Evolutionary conservation across 345 rosid species (phyloP), one percentile per base, ranked within the genome.

Genomic region (Sisymbrium irio): DNA sequence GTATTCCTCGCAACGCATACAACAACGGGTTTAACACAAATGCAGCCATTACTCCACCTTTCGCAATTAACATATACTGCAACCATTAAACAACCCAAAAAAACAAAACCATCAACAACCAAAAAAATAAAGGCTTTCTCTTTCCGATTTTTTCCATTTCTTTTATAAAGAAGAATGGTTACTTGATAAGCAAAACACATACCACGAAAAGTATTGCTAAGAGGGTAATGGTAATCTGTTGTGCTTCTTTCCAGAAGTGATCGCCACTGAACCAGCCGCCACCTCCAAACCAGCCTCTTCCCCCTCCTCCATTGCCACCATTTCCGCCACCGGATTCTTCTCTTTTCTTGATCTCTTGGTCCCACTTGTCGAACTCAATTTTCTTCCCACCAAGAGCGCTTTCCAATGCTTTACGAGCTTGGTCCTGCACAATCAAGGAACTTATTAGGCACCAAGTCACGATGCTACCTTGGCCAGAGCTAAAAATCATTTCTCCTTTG

Each of bases 241-340:
- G 90, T 14, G 83, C 81, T 82, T 89, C 97, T 17, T 77, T 79
- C 97, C 96, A 86, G 81, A 91, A 93, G 78, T 85, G 68, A 64
- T 91, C 94, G 9, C 86, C 91, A 33, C 78, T 71, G 65, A 83
- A 89, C 96, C 96, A 89, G 33, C 96, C 97, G 15, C 97, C 78
- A 87, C 88, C 87, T 42, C 97, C 96, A 82, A 86, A 93, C 92
- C 97, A 89, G 44, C 97, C 92, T 64, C 97, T 86, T 56, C 96
- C 87, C 51, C 96, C 86, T 55, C 93, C 86, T 60, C 98, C 88
- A 27, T 87, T 4, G 33, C 75, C 71, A 70, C 69, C 78, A 65
- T 85, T 83, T 6, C 91, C 88, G 10, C 90, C 87, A 49, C 90
- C 85, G 0, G 85, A 88, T 79, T 88, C 96, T 83, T 88, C 96